These are phyloP conservation scores for Citrus unshiu DNA, from an alignment of 345 rosid species.

Conservation along the genomic window DNA sequence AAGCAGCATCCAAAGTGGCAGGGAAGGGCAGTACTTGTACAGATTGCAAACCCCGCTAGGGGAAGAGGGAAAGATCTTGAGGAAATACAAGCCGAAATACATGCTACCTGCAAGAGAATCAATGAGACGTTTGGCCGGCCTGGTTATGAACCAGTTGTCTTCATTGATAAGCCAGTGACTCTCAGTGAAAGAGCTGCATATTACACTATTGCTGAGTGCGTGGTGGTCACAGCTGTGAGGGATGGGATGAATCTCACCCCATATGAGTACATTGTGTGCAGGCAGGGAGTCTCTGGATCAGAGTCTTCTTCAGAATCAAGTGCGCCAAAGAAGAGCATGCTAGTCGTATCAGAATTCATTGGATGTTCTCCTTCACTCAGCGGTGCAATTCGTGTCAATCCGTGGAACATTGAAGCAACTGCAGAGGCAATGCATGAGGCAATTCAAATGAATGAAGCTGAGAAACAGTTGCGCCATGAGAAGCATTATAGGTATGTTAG, in stretches of 20 bases:
- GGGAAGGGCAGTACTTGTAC: constrained; percentile 66
- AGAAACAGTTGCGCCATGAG: constrained; percentile 85
- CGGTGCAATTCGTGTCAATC: constrained; percentile 74
- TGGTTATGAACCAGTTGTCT: constrained; percentile 65
- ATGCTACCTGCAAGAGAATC: constrained; percentile 55
- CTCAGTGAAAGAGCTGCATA: constrained; percentile 67
- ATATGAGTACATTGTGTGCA: constrained; percentile 64
- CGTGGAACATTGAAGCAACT: constrained; percentile 69
- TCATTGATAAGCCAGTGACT: constrained; percentile 57
- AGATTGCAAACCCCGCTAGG: constrained; percentile 70
- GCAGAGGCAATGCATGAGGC: constrained; percentile 79
- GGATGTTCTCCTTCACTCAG: constrained; percentile 85
- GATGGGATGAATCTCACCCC: constrained; percentile 86
- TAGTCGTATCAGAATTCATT: constrained; percentile 75
- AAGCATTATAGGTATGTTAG: constrained; percentile 84
- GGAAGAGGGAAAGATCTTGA: constrained; percentile 67
- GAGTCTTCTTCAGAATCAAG: constrained; percentile 31
- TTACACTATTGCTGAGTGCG: constrained; percentile 65
- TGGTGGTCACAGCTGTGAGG: constrained; percentile 74
- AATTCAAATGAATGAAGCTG: constrained; percentile 54
- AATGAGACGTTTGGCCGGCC: constrained; percentile 56
- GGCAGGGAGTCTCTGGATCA: constrained; percentile 53
- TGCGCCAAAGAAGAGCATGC: constrained; percentile 64
- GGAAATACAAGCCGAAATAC: constrained; percentile 60
- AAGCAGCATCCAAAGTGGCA: constrained; percentile 71